Base-by-base conservation (phyloP, 495 filamentous ascomycete genomes). In the Neurospora discreta region DNA sequence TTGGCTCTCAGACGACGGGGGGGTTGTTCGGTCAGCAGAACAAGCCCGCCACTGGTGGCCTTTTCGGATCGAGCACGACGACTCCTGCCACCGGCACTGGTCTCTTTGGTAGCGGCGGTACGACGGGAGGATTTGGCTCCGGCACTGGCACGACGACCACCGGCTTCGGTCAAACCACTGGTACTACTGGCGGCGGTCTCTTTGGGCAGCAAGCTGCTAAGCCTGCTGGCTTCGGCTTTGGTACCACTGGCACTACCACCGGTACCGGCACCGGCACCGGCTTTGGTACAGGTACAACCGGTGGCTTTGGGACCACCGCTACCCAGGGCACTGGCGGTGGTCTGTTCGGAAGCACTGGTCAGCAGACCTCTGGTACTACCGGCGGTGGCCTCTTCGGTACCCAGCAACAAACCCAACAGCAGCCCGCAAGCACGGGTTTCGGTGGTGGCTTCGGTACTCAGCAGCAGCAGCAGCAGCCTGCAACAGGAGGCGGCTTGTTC, bases 401-500 rank as follows among this genome's bases (percentile, higher is more conserved):
- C n/a, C 58, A 68, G 36, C 72, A 73, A 40, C 75, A 44, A 11
- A 30, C 69, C 23, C 70, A 68, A n/a, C 71, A 69, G n/a, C 71
- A 73, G 46, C 70, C 75, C 6, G 68, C 81, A 8, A 46, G 39
- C 41, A 73, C 69, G 20, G 74, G 71, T 1, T 77, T 77, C 30
- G 77, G 77, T 39, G 68, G 71, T 26, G 79, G 75, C 39, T 78
- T 79, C 43, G 78, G 77, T 10, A 60, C 72, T 26, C 77, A 78
- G 30, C 33, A 36, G 33, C 23, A 80, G 4, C 77, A 78, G 30
- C 33, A 36, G 33, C 23, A 80, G 4, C 77, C 83, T 68, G 76
- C 80, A 39, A 80, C 82, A 39, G 82, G 83, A 16, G 77, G 83
- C 30, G 86, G 89, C 71, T 78, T 96, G 65, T 94, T 95, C 74